A percentile compares a stretch with the other conserved stretches of the same genome.
Evolutionary conservation across 129 eudicot species (phyloP).

Genomic region (Tagetes patula): DNA sequence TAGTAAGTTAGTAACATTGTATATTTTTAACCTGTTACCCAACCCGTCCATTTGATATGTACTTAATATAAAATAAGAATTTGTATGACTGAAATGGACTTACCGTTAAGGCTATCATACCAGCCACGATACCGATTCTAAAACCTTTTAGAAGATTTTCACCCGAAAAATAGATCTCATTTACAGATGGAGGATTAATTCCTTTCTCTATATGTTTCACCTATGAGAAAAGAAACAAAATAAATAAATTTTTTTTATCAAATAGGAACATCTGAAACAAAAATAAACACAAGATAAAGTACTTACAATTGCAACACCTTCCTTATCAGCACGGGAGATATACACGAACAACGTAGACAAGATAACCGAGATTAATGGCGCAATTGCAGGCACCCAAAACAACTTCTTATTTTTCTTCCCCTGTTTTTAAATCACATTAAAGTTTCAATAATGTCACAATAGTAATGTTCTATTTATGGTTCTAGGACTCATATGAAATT

Average conservation of each 20-base stretch:
- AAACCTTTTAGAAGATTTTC: conserved; percentile 61
- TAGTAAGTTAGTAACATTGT: not conserved
- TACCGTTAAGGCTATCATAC: conserved; percentile 77
- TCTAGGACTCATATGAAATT: not conserved
- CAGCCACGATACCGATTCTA: conserved; percentile 64
- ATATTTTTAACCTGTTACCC: not conserved
- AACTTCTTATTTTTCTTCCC: conserved; percentile 74
- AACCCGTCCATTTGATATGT: not conserved
- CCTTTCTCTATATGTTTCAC: conserved; percentile 65
- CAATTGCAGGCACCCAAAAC: conserved; percentile 84
- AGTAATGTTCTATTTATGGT: not conserved
- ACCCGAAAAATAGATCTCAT: conserved; percentile 58
- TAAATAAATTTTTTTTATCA: not conserved
- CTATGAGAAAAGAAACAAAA: conserved; percentile 27
- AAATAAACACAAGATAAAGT: not conserved
- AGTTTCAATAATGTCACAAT: not conserved
- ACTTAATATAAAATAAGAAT: not conserved
- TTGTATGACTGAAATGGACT: conserved; percentile 18
- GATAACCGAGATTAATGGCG: conserved; percentile 68
- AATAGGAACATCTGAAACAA: not conserved
- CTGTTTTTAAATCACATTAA: conserved; percentile 37
- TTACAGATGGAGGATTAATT: conserved; percentile 60
- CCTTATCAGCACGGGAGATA: conserved; percentile 66
- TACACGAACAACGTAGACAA: conserved; percentile 74
- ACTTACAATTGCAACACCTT: conserved; percentile 83